Evolutionary conservation across 176 grass and related monocot genomes (phyloP).

Genomic region (Ensete ventricosum): DNA sequence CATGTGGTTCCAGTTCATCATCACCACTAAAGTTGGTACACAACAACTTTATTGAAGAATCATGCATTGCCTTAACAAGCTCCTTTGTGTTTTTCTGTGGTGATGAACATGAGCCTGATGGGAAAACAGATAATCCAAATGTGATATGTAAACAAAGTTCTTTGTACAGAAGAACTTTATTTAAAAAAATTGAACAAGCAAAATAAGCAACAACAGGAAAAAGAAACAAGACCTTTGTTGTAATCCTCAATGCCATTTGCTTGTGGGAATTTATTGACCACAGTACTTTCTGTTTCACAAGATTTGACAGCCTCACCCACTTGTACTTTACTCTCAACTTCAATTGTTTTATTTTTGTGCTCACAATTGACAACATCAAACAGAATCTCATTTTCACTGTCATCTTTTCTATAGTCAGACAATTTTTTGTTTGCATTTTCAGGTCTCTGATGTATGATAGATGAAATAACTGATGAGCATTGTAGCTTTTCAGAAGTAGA

Average conservation of each 20-base stretch:
- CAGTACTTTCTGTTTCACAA: not conserved
- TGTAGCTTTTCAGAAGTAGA: not conserved
- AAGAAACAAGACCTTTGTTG: not conserved
- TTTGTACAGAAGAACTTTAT: not conserved
- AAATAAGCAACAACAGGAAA: not conserved
- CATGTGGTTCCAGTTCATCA: constrained; percentile 10
- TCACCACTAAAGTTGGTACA: constrained; percentile 3
- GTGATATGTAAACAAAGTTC: not conserved
- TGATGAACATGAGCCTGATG: constrained; percentile 5
- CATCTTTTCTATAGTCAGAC: constrained; percentile 1
- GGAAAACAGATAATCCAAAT: not conserved
- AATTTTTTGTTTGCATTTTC: not conserved
- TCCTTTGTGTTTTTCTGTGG: not conserved
- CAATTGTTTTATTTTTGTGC: not conserved
- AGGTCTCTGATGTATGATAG: not conserved
- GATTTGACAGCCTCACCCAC: not conserved
- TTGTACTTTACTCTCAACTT: not conserved
- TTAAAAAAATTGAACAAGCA: not conserved
- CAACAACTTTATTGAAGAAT: not conserved
- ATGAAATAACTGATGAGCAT: not conserved
- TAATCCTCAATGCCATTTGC: not conserved
- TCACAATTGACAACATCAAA: not conserved
- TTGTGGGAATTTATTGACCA: not conserved
- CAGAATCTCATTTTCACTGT: not conserved
- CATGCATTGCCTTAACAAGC: constrained; percentile 11